A percentile compares a stretch with the other conserved stretches of the same genome.
Evolutionary conservation across 805 yeast species (phyloP).

Genomic region (Wickerhamiella kurtzmanii): DNA sequence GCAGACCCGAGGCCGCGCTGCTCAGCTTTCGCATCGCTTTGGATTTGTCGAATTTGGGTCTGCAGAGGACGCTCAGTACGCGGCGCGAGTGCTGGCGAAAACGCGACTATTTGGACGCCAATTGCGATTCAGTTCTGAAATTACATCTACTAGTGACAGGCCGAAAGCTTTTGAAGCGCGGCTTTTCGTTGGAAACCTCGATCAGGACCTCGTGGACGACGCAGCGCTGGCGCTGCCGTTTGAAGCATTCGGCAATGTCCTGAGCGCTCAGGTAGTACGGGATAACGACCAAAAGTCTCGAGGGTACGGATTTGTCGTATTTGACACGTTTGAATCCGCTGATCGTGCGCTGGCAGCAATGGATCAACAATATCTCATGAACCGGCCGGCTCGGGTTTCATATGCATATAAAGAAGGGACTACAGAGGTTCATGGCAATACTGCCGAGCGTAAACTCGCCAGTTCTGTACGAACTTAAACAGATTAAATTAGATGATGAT

Average conservation of each 20-base stretch:
- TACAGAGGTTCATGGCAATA: conserved; percentile 62
- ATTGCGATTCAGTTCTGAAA: conserved; percentile 37
- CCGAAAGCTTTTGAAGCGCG: conserved; percentile 38
- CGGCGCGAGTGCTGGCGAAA: conserved; percentile 45
- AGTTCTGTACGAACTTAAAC: neutral
- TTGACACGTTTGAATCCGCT: conserved; percentile 48
- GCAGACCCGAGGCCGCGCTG: conserved; percentile 34
- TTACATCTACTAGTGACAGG: conserved; percentile 20
- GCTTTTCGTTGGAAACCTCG: conserved; percentile 56
- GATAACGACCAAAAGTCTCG: conserved; percentile 39
- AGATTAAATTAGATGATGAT: neutral
- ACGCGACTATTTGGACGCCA: conserved; percentile 47
- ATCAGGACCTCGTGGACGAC: conserved; percentile 46
- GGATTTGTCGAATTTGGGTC: conserved; percentile 68
- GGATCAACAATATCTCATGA: conserved; percentile 58
- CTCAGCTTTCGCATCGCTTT: conserved; percentile 49
- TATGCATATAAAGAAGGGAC: conserved; percentile 59
- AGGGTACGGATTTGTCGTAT: conserved; percentile 57
- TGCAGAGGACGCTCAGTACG: conserved; percentile 56
- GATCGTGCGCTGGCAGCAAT: conserved; percentile 60
- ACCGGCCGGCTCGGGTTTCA: conserved; percentile 35
- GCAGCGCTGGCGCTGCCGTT: conserved; percentile 44
- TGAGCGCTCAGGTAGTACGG: conserved; percentile 26
- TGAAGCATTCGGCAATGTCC: conserved; percentile 46
- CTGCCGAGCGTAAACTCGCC: conserved; percentile 59